Conservation (phyloP, 306 rosid genomes). For the Erythrophleum fordii region DNA sequence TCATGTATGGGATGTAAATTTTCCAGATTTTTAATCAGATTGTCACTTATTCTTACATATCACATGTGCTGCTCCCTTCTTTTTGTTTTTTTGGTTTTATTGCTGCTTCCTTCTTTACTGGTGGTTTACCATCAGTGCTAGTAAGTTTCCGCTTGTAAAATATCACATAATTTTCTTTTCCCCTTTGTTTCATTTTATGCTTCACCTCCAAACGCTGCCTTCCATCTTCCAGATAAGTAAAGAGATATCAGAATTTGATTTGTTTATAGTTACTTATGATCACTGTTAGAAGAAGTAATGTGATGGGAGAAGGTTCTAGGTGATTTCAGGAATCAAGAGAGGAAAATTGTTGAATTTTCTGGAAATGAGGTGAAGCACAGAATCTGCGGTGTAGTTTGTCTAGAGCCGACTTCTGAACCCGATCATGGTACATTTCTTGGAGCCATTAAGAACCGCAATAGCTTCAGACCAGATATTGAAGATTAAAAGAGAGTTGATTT, state of each 20-base stretch:
- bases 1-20: not conserved
- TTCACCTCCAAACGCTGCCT: constrained; percentile 3
- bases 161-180: constrained; percentile 7
- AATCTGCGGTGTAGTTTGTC: constrained; percentile 17
- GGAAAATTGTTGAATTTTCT: not conserved
- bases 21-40: not conserved
- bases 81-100: constrained; percentile 4
- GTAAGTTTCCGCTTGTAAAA: not conserved
- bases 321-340: constrained; percentile 34
- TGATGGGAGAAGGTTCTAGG: constrained; percentile 17
- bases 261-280: not conserved
- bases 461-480: constrained; percentile 16
- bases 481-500: constrained; percentile 3
- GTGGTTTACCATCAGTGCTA: not conserved
- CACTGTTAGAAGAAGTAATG: constrained; percentile 14
- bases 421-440: not conserved
- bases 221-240: constrained; percentile 1
- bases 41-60: constrained; percentile 27
- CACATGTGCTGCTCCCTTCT: not conserved
- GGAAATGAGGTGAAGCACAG: constrained; percentile 19
- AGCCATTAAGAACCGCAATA: not conserved
- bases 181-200: constrained; percentile 1
- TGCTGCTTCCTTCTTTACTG: not conserved
- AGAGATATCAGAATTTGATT: constrained; percentile 24
- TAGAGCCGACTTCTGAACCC: constrained; percentile 8